phyloP scores from a whole-genome alignment of 2,329 filamentous ascomycete species.

The Aspergillus quadricinctus region DNA sequence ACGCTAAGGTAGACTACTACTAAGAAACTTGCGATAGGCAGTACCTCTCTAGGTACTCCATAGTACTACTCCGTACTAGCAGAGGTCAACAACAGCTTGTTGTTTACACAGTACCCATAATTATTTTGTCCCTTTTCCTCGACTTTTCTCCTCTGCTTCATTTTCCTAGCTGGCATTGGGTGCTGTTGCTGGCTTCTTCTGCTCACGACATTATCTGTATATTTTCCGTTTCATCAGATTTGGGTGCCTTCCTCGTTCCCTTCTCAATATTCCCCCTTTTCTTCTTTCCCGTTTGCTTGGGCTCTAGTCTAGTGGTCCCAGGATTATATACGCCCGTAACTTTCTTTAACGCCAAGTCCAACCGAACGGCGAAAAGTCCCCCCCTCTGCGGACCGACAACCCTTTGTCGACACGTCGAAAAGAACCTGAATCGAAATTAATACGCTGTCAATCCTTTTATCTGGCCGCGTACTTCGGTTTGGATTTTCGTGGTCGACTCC shows the following conservation, averaged over 20 bases:
- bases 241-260: neutral
- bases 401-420: neutral
- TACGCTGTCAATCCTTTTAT: neutral
- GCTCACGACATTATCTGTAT: neutral
- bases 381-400: conserved; percentile 7
- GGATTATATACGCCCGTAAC: conserved; percentile 14
- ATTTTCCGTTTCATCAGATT: neutral
- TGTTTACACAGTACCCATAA: conserved; percentile 10
- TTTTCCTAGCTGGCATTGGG: conserved; percentile 2
- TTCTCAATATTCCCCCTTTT: conserved; percentile 7
- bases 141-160: conserved; percentile 11
- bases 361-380: conserved; percentile 15
- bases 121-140: conserved; percentile 6
- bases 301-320: neutral
- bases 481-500: conserved; percentile 1
- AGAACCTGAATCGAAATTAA: neutral
- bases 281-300: conserved; percentile 2
- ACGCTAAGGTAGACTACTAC: neutral
- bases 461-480: neutral
- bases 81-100: conserved; percentile 10
- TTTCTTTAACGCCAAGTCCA: conserved; percentile 17
- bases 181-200: neutral
- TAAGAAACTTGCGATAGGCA: neutral
- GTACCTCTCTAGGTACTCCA: neutral
- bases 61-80: neutral